A percentile compares a stretch with the other conserved stretches of the same genome.
These are phyloP conservation scores for Dendrobium nobile DNA, from an alignment of 106 monocot genomes.

Conservation along the genomic window DNA sequence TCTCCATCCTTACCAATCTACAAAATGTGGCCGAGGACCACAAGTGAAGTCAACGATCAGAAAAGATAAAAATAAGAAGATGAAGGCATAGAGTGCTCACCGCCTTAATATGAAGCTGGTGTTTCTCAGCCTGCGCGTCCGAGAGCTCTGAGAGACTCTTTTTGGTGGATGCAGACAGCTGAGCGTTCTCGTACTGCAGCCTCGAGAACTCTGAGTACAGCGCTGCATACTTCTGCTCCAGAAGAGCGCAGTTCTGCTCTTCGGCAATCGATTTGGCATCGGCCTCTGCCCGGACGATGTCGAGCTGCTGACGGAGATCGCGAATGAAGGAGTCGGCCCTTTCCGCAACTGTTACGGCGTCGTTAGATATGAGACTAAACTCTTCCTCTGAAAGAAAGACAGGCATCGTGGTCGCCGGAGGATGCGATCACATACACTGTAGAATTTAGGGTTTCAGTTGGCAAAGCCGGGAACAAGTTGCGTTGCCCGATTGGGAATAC, in stretches of 20 bases:
- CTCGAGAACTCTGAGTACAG: conserved; percentile 54
- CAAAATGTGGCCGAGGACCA: not conserved
- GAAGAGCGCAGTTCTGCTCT: conserved; percentile 74
- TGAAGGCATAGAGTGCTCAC: conserved; percentile 22
- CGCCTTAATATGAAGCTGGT: conserved; percentile 57
- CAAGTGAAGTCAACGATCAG: not conserved
- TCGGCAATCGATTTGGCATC: conserved; percentile 79
- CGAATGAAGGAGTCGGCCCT: conserved; percentile 70
- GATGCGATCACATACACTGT: not conserved
- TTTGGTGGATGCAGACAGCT: conserved; percentile 52
- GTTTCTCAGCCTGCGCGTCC: conserved; percentile 49
- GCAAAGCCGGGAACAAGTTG: not conserved
- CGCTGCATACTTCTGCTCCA: conserved; percentile 67
- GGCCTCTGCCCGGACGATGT: conserved; percentile 69
- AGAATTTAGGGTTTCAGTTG: conserved; percentile 1
- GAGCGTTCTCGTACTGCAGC: conserved; percentile 56
- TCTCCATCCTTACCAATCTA: conserved; percentile 87
- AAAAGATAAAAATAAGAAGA: not conserved
- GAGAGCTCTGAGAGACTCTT: conserved; percentile 41
- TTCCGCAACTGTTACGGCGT: conserved; percentile 57
- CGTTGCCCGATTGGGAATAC: not conserved
- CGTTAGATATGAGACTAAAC: conserved; percentile 42
- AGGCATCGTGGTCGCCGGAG: conserved; percentile 40
- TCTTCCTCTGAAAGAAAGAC: conserved; percentile 94
- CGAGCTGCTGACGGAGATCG: conserved; percentile 74